Percentiles rank a stretch among this genome's conserved stretches.
These are phyloP conservation scores for Boehmeria nivea DNA, from an alignment of 306 rosid species.

Conservation along the genomic window DNA sequence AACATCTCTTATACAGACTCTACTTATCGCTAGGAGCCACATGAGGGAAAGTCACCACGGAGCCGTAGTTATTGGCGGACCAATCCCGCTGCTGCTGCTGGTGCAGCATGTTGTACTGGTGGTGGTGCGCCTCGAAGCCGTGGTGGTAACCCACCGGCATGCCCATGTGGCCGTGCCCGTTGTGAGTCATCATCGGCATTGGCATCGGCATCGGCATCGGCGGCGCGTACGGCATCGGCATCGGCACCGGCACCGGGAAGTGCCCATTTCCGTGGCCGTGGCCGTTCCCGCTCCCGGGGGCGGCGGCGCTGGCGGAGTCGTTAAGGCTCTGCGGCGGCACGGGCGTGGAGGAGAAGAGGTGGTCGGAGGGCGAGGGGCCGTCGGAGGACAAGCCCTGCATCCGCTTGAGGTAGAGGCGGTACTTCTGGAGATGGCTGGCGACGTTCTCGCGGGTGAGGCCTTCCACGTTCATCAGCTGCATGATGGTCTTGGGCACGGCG, in stretches of 20 bases:
- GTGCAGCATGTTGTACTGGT: conserved; percentile 32
- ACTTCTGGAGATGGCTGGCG: conserved; percentile 91
- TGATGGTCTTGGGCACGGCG: conserved; percentile 91
- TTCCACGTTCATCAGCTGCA: conserved; percentile 94
- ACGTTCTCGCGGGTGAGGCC: conserved; percentile 94
- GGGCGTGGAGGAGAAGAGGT: conserved; percentile 75
- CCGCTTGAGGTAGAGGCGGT: conserved; percentile 79
- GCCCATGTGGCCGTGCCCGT: conserved; percentile 42
- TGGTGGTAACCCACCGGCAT: conserved; percentile 39
- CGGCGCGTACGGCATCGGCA: conserved; percentile 26
- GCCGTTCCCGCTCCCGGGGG: conserved; percentile 34
- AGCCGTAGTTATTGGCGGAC: conserved; percentile 31
- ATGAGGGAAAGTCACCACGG: conserved; percentile 32
- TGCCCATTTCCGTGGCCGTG: conserved; percentile 23
- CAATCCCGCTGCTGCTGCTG: conserved; percentile 46
- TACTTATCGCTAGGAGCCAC: conserved; percentile 17
- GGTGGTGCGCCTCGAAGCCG: conserved; percentile 41
- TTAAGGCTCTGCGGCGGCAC: conserved; percentile 61
- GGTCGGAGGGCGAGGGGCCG: conserved; percentile 64
- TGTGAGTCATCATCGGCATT: conserved; percentile 42
- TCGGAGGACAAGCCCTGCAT: conserved; percentile 66
- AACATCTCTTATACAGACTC: background rate
- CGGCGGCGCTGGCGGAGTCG: conserved; percentile 52
- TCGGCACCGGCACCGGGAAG: background rate
- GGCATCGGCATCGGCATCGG: conserved; percentile 52